Evolutionary conservation across 345 rosid genomes (phyloP), one percentile per base, ranked within the genome.

Genomic region (Nasturtium officinale): DNA sequence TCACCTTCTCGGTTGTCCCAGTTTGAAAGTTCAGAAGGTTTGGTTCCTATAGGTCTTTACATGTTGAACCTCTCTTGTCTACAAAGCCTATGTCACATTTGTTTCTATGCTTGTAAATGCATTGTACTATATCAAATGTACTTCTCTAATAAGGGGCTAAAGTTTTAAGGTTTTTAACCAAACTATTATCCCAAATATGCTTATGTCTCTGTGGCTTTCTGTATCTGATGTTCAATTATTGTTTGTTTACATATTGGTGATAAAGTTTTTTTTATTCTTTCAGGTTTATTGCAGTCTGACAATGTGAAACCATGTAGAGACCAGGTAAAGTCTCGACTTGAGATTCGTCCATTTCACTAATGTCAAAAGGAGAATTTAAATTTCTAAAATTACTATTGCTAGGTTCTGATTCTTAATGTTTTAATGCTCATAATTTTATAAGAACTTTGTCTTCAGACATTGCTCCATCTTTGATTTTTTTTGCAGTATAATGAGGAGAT

Each of bases 11-110:
- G 75, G 68, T 74, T 84, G 72, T 81, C 83, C 37, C 84, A 56
- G 51, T 72, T 86, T 25, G 89, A 80, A 69, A 83, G 67, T 50
- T 79, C 83, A 32, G 80, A 85, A 87, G 97, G 97, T 94, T 70
- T 62, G 68, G 35, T 61, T 57, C 59, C n/a, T 6, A n/a, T 12
- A 54, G 1, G 7, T 35, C 33, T 30, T 38, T 40, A 58, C 61
- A 20, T 48, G 55, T 65, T 74, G 73, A 48, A 38, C 20, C 26
- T 5, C 32, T 65, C 40, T 57, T 55, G 17, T 23, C 33, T 64
- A 3, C 11, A 16, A 40, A 54, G 6, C 35, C 13, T 71, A 5
- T 62, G 32, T 6, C 15, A 26, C 5, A 6, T 38, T 37, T 53
- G 72, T 53, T 67, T 67, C 53, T 9, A 2, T 42, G 40, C 3